These are phyloP conservation scores for Candida succiphila DNA, from an alignment of 805 yeast genomes.

Conservation along the genomic window DNA sequence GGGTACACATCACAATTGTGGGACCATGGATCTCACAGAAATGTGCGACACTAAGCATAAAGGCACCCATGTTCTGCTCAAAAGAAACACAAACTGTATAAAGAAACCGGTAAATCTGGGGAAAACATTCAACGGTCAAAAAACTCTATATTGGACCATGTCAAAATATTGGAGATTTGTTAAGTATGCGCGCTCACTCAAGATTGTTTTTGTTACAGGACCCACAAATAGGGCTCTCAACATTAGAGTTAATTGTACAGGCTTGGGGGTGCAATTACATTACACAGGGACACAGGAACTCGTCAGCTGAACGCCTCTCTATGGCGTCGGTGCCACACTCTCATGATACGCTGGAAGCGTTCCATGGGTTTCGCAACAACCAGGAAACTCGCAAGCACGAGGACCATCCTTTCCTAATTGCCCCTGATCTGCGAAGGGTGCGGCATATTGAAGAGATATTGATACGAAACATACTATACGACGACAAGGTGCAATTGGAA, in stretches of 20 bases:
- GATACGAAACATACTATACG: constrained; percentile 9
- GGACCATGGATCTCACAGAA: constrained; percentile 80
- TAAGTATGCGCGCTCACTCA: too few species aligned
- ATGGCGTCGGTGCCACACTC: constrained; percentile 7
- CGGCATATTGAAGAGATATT: constrained; percentile 16
- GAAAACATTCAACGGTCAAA: not conserved
- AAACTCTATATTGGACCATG: not conserved
- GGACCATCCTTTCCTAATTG: not conserved
- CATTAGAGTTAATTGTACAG: too few species aligned
- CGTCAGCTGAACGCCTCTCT: too few species aligned
- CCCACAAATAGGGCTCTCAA: too few species aligned
- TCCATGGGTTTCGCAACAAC: not conserved
- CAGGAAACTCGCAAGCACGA: not conserved
- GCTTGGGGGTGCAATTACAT: too few species aligned
- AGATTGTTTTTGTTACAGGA: too few species aligned
- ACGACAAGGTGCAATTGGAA: too few species aligned
- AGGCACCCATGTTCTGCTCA: constrained; percentile 6
- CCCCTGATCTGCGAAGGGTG: constrained; percentile 10
- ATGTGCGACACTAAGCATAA: constrained; percentile 51
- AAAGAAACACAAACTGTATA: not conserved
- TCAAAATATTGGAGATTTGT: too few species aligned
- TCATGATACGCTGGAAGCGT: not conserved
- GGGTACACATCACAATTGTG: constrained; percentile 54
- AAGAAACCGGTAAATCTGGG: not conserved
- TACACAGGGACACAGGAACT: too few species aligned